These are phyloP conservation scores for Verticillium albo-atrum DNA, from an alignment of 2,329 filamentous ascomycete genomes.

Conservation along the genomic window DNA sequence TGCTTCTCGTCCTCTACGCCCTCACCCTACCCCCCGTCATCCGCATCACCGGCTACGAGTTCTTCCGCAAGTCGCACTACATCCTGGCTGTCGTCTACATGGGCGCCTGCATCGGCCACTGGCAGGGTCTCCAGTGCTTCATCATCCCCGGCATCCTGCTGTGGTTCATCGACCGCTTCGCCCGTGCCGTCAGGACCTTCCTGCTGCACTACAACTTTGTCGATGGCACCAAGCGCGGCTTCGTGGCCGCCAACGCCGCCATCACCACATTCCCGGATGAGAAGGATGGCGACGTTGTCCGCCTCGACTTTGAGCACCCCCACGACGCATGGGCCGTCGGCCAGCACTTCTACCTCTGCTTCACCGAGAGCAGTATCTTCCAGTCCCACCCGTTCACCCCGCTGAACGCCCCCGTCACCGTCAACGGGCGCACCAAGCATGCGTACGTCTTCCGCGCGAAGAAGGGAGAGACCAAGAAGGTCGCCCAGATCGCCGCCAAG, in stretches of 20 bases:
- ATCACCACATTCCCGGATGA: constrained; percentile 50
- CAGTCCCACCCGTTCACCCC: constrained; percentile 71
- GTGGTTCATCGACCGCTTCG: constrained; percentile 59
- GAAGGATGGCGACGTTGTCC: constrained; percentile 57
- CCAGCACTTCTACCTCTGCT: constrained; percentile 69
- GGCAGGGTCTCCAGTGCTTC: constrained; percentile 63
- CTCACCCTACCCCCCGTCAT: constrained; percentile 56
- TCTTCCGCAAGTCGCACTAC: constrained; percentile 72
- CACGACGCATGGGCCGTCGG: constrained; percentile 61
- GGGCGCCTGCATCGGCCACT: constrained; percentile 72
- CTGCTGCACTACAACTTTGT: constrained; percentile 57
- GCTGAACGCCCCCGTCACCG: constrained; percentile 44
- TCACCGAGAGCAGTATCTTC: constrained; percentile 63
- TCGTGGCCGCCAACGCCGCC: constrained; percentile 46
- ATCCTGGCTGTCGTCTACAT: constrained; percentile 70
- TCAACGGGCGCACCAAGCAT: constrained; percentile 38
- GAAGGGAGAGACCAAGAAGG: constrained; percentile 53
- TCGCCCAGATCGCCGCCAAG: constrained; percentile 39
- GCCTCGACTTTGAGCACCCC: constrained; percentile 60
- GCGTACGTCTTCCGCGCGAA: constrained; percentile 56
- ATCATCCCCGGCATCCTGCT: constrained; percentile 62
- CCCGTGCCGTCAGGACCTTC: constrained; percentile 52
- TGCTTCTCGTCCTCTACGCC: constrained; percentile 57
- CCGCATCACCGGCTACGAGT: constrained; percentile 66
- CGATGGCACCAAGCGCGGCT: constrained; percentile 39